Evolutionary conservation across 2,329 filamentous ascomycete species (phyloP), one percentile per base, ranked within the genome.

Genomic region (Epichloe sylvatica): DNA sequence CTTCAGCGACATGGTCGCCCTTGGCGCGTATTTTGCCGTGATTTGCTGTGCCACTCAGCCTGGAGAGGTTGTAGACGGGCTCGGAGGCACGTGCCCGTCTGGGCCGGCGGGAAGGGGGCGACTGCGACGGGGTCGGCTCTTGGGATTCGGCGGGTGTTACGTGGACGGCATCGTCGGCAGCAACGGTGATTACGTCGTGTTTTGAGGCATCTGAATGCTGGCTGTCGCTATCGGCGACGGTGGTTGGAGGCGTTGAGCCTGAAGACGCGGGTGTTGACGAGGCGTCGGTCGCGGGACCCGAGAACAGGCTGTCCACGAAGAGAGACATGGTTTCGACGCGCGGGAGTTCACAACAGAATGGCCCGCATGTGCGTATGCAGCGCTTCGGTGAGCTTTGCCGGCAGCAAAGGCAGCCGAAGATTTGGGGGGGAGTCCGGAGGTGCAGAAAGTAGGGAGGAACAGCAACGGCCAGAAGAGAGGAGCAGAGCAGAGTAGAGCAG

Each of bases 181-280:
- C 56, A 38, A 68, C 60, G 53, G 60, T 59, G 52, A 64, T 61
- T 46, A 64, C 62, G 54, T 68, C 67, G 56, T 65, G 63, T 53
- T 69, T 70, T 35, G 65, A 62, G 35, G 62, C 54, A 47, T 67
- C 65, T 39, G 75, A 76, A 49, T 71, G 70, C 50, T 80, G 68
- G 65, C 80, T 83, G 52, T 70, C 72, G 57, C 70, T 73, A 62
- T 84, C 81, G 59, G 75, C 77, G 56, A 81, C 69, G 56, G 78
- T 84, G 45, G 81, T 85, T 23, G 80, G 79, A 44, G 82, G 81
- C 51, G 82, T 84, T 19, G 78, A 82, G 57, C 70, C 74, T 25
- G 72, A 68, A 46, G 76, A 78, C 69, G 75, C 74, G 70, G 74
- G 67, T 57, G 76, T 65, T 59, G 69, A 73, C 46, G 71, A 72